phyloP scores from a whole-genome alignment of 1,284 basidiomycete species.

The Ganoderma meredithae region DNA sequence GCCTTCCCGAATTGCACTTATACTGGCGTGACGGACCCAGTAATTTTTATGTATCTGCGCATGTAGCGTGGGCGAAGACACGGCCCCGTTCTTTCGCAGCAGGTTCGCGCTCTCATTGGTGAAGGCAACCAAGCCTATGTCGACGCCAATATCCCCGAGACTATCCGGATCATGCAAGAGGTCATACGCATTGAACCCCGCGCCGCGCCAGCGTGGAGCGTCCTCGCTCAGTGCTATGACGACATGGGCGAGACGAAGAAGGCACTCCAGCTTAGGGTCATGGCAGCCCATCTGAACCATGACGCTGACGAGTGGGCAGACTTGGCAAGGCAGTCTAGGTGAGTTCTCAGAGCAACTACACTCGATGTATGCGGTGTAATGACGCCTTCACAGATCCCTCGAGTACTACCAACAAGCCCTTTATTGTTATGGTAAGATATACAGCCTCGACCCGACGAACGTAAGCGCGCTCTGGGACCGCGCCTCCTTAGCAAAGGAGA shows the following conservation, averaged over 20 bases:
- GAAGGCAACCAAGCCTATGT: slow-evolving; percentile 91
- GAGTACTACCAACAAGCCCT: slow-evolving; percentile 86
- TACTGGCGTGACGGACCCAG: neutral
- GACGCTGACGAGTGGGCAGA: slow-evolving; percentile 81
- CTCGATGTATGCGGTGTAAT: neutral
- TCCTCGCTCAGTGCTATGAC: slow-evolving; percentile 82
- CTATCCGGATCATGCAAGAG: slow-evolving; percentile 86
- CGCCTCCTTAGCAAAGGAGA: slow-evolving; percentile 81
- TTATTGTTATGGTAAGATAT: slow-evolving; percentile 91
- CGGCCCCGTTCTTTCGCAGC: slow-evolving; percentile 75
- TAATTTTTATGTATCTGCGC: slow-evolving; percentile 67
- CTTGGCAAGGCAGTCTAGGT: slow-evolving; percentile 81
- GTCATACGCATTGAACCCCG: slow-evolving; percentile 94
- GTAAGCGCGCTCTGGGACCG: slow-evolving; percentile 92
- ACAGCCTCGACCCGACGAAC: slow-evolving; percentile 82
- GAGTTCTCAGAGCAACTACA: slow-evolving; percentile 20
- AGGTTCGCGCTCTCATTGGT: slow-evolving; percentile 80
- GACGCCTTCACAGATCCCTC: slow-evolving; percentile 33
- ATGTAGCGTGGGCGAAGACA: slow-evolving; percentile 53
- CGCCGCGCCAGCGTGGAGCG: slow-evolving; percentile 84
- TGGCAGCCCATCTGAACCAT: slow-evolving; percentile 83
- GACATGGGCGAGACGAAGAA: slow-evolving; percentile 75
- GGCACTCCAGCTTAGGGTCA: slow-evolving; percentile 85
- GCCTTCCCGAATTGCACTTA: slow-evolving; percentile 16
- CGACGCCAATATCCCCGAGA: slow-evolving; percentile 70